Conservation (phyloP, 768 basidiomycete genomes). For the Hortiboletus flavorubellus region DNA sequence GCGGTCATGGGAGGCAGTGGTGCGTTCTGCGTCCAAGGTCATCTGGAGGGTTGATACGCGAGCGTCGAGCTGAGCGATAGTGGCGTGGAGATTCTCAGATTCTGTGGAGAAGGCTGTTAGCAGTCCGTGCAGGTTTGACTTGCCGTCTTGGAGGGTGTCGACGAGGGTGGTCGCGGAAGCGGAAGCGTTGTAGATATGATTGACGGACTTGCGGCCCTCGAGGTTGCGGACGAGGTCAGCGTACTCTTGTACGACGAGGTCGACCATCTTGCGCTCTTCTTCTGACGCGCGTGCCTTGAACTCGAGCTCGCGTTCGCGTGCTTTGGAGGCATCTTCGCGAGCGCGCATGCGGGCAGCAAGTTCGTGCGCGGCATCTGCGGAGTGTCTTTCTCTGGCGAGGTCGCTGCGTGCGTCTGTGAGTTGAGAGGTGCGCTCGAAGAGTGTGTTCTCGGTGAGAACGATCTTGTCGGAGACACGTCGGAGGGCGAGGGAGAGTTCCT, state of each 20-base stretch:
- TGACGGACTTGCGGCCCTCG: slow-evolving; percentile 43
- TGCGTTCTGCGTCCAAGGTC: slow-evolving; percentile 45
- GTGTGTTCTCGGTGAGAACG: slow-evolving; percentile 52
- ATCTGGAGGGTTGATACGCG: slow-evolving; percentile 43
- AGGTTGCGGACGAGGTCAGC: slow-evolving; percentile 69
- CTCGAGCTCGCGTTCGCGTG: slow-evolving; percentile 48
- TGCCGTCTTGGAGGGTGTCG: slow-evolving; percentile 47
- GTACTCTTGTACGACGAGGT: slow-evolving; percentile 67
- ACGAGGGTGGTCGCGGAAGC: slow-evolving; percentile 16
- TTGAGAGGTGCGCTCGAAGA: slow-evolving; percentile 48
- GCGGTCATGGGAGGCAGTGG: slow-evolving; percentile 41
- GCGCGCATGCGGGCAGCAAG: slow-evolving; percentile 52
- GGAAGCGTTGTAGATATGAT: neutral
- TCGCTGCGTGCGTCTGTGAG: slow-evolving; percentile 43
- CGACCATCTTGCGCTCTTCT: slow-evolving; percentile 58
- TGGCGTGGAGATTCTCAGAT: slow-evolving; percentile 42
- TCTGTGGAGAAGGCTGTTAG: slow-evolving; percentile 48
- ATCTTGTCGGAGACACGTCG: slow-evolving; percentile 69
- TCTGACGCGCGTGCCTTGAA: slow-evolving; percentile 45
- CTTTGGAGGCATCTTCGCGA: slow-evolving; percentile 50
- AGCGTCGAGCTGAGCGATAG: slow-evolving; percentile 39
- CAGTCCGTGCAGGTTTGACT: slow-evolving; percentile 45
- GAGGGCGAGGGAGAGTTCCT: slow-evolving; percentile 64
- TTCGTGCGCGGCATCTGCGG: slow-evolving; percentile 52
- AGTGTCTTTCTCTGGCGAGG: slow-evolving; percentile 38